A percentile compares a stretch with the other conserved stretches of the same genome.
phyloP scores from a whole-genome alignment of 169 alveolate species.

The Theileria equi region DNA sequence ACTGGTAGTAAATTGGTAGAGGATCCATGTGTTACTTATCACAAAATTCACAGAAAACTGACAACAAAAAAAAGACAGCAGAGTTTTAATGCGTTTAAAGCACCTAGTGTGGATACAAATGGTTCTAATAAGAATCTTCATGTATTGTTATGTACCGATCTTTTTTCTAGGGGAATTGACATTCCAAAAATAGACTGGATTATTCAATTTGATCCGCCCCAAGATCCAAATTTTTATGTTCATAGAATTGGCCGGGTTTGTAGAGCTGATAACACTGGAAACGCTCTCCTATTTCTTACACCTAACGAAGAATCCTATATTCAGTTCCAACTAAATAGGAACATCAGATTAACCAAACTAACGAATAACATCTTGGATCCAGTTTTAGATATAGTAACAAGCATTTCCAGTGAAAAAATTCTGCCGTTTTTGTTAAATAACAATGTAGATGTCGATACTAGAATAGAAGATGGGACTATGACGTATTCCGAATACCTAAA shows the following conservation, averaged over 20 bases:
- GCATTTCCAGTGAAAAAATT: not conserved
- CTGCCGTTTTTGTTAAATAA: not conserved
- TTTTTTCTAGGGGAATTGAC: conserved; percentile 93
- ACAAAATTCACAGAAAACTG: conserved; percentile 85
- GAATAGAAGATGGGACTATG: conserved; percentile 8
- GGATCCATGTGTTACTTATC: conserved; percentile 20
- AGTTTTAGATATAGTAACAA: not conserved
- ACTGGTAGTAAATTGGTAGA: too few species aligned
- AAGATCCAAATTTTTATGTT: conserved; percentile 82
- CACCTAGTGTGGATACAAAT: not conserved
- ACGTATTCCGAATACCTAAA: conserved; percentile 27
- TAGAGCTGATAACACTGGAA: conserved; percentile 96
- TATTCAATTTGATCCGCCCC: conserved; percentile 94
- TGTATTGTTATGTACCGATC: conserved; percentile 89
- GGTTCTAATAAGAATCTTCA: not conserved
- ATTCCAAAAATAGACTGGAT: conserved; percentile 90
- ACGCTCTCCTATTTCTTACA: conserved; percentile 79
- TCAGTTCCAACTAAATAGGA: conserved; percentile 58
- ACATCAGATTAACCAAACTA: conserved; percentile 11
- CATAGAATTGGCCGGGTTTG: conserved; percentile 99
- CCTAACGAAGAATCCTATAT: conserved; percentile 44
- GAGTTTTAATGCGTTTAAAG: not conserved
- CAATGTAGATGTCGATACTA: not conserved
- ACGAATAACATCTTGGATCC: conserved; percentile 2
- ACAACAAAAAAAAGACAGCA: conserved; percentile 62